Evolutionary conservation across 129 eudicot species (phyloP).

Genomic region (Rutidosis leptorrhynchoides): DNA sequence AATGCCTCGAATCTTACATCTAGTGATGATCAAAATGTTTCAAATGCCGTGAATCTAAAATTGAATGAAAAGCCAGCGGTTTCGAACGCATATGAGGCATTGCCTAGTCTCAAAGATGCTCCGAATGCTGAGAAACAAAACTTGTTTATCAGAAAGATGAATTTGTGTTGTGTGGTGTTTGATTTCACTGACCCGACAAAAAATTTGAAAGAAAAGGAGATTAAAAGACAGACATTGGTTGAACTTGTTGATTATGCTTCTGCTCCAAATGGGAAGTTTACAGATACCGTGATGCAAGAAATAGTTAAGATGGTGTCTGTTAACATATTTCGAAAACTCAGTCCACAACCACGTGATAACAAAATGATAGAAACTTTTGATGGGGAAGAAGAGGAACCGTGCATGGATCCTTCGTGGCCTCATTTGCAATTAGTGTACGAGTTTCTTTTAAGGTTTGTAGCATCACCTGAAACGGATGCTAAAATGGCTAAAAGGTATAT

Average conservation of each 20-base stretch:
- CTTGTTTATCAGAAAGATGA: conserved; percentile 56
- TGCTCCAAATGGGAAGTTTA: conserved; percentile 57
- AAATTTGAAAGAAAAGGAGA: conserved; percentile 58
- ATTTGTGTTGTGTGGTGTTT: conserved; percentile 52
- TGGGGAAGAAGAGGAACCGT: conserved; percentile 75
- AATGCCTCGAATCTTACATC: conserved; percentile 32
- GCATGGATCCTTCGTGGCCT: conserved; percentile 78
- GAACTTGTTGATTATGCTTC: conserved; percentile 66
- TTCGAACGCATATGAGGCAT: conserved; percentile 39
- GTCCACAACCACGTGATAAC: conserved; percentile 71
- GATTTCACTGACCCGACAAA: conserved; percentile 66
- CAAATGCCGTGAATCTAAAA: conserved; percentile 29
- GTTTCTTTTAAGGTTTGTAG: conserved; percentile 66
- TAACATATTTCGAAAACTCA: conserved; percentile 50
- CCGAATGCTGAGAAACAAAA: conserved; percentile 58
- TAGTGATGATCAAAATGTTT: conserved; percentile 27
- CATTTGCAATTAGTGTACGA: conserved; percentile 73
- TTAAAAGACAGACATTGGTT: conserved; percentile 61
- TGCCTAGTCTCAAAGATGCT: conserved; percentile 63
- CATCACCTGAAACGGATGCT: conserved; percentile 81
- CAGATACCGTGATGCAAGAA: conserved; percentile 62
- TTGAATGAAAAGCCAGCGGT: conserved; percentile 36
- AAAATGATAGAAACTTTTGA: conserved; percentile 59
- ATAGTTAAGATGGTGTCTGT: conserved; percentile 60
- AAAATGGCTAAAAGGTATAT: conserved; percentile 69